Evolutionary conservation across 495 filamentous ascomycete species (phyloP), one percentile per base, ranked within the genome.

Genomic region (Chaetomium cochliodes): DNA sequence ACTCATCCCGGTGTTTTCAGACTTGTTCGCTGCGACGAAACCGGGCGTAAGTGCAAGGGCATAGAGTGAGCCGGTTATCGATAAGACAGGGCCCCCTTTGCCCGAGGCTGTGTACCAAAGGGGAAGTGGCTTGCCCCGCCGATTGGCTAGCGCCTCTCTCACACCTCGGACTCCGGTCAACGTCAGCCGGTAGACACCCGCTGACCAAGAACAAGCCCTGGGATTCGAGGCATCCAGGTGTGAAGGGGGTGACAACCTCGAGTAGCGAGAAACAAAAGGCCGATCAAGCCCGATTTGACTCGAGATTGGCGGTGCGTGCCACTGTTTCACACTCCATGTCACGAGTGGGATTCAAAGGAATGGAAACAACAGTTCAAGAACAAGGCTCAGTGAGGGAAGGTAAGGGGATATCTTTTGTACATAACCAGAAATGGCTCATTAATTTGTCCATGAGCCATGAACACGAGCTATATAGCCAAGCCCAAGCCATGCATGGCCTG

Each of bases 1-100:
- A 73, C 69, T 73, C 72, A 74, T 74, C 72, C 74, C 71, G 74
- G 59, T 46, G 51, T 49, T 56, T 50, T 23, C 20, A 23, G 16
- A 50, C 41, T 60, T 26, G 49, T 44, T 58, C 58, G 30, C 50
- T 64, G 67, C 58, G 37, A 37, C 33, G 33, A 37, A 37, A 37
- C 62, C 60, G 58, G 62, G 54, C 64, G 42, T 30, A 58, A 51
- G 46, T 53, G 46, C 50, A 22, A 25, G 58, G 50, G n/a, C 49
- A 20, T 22, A 8, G 33, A 37, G 33, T 11, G 3, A 41, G 54
- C 23, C 44, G 44, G 49, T 63, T 70, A 70, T 70, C 68, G 68
- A 70, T 70, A 70, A 69, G 63, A 52, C 25, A 1, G 51, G 22
- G 20, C 41, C 68, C 68, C 68, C 22, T 70, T 70, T 57, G 66